phyloP scores from a whole-genome alignment of 345 rosid genomes.

The Lagerstroemia speciosa region DNA sequence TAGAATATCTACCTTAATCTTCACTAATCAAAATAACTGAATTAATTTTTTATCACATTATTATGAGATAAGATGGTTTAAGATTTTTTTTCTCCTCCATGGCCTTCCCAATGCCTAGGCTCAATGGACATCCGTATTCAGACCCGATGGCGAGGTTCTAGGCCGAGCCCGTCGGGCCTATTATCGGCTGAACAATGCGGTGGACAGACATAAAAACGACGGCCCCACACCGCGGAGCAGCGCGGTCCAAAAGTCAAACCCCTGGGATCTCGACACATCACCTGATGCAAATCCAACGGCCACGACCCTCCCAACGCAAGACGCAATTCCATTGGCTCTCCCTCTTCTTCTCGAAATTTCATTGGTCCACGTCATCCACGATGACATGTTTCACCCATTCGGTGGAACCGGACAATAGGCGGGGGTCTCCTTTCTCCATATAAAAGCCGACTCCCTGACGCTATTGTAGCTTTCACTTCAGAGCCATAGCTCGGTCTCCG shows the following conservation, averaged over 20 bases:
- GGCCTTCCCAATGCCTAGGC: too few species aligned
- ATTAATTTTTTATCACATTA: too few species aligned
- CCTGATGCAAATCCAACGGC: conserved; percentile 18
- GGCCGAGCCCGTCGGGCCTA: too few species aligned
- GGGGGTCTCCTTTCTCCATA: not conserved
- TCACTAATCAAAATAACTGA: too few species aligned
- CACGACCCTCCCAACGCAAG: conserved; percentile 34
- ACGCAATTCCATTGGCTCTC: conserved; percentile 32
- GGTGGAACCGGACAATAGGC: conserved; percentile 5
- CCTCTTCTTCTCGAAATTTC: not conserved
- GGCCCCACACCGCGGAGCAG: not conserved
- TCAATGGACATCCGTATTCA: too few species aligned
- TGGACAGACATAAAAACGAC: too few species aligned
- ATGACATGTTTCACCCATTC: conserved; percentile 34
- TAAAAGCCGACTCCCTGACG: not conserved
- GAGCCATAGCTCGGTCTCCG: too few species aligned
- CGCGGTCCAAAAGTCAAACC: not conserved
- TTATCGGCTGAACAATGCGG: too few species aligned
- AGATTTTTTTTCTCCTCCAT: too few species aligned
- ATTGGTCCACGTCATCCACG: conserved; percentile 57
- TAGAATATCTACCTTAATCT: too few species aligned
- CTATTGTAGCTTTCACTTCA: not conserved
- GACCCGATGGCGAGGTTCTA: too few species aligned
- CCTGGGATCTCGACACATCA: conserved; percentile 1
- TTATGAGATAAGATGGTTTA: too few species aligned